Evolutionary conservation across 2,329 filamentous ascomycete genomes (phyloP).

Genomic region (Aspergillus pseudotamarii): DNA sequence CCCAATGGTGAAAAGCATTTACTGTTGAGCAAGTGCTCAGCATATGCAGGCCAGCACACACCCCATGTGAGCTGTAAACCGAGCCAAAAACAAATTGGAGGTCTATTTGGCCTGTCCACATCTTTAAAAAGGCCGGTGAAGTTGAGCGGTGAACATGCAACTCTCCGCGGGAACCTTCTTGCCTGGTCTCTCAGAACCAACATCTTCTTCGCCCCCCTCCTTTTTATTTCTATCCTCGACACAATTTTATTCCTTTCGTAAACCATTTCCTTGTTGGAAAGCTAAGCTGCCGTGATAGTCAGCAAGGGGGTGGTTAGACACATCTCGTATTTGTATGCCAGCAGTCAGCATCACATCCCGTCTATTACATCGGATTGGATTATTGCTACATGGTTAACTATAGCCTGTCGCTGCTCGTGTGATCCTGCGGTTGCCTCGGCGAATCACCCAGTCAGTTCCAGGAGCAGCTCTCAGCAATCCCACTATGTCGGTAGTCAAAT

Average conservation of each 20-base stretch:
- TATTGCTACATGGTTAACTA: constrained; percentile 20
- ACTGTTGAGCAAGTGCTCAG: constrained; percentile 15
- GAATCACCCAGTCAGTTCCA: constrained; percentile 21
- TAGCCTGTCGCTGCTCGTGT: constrained; percentile 23
- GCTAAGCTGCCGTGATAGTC: constrained; percentile 2
- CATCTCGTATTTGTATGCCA: constrained; percentile 19
- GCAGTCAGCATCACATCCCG: constrained; percentile 18
- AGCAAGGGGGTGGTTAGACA: constrained; percentile 16
- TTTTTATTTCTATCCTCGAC: not conserved
- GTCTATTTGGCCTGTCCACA: constrained; percentile 29
- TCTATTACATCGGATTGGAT: constrained; percentile 20
- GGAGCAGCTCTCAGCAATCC: constrained; percentile 56
- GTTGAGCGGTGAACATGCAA: constrained; percentile 21
- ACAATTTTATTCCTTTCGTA: not conserved
- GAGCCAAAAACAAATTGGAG: constrained; percentile 12
- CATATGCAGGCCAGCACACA: constrained; percentile 25
- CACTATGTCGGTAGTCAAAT: constrained; percentile 80
- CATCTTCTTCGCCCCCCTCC: not conserved
- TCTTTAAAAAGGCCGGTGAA: constrained; percentile 16
- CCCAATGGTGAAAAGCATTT: constrained; percentile 16
- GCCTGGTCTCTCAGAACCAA: not conserved
- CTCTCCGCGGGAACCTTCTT: not conserved
- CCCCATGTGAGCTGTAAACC: constrained; percentile 35
- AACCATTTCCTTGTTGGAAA: not conserved
- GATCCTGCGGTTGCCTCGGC: constrained; percentile 15